Evolutionary conservation across 148 eudicot species (phyloP), one percentile per base, ranked within the genome.

Genomic region (Amaranthus cruentus): DNA sequence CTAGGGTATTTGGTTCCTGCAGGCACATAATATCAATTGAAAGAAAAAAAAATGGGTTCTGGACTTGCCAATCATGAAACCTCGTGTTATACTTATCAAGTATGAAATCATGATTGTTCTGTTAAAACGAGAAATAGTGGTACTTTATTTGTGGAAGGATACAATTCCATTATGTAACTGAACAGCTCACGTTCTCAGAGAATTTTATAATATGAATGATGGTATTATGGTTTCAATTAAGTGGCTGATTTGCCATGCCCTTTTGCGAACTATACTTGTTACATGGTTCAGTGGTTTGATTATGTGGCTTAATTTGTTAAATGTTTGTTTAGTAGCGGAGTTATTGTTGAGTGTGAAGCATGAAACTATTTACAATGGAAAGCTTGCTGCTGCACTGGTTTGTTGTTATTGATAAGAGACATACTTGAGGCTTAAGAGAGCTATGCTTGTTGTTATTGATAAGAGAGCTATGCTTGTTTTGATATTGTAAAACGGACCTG

Each of bases 11-110:
- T 88, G 96, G 85, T 90, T 87, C 89, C 84, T 90, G 96, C 96
- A 88, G 98, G 98, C 89, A 93, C 98, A 90, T 90, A 86, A 89
- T 75, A 82, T 76, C 79, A 69, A 76, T 85, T 87, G 87, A 90
- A 85, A 84, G 91, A 89, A 75, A 77, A 76, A 79, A 79, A 82
- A 60, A 84, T 73, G 83, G 90, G 84, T 85, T 78, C 88, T 74
- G 84, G 83, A 86, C 77, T 85, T 84, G 88, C 81, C 84, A 76
- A 73, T 78, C 80, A 68, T 75, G 81, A 76, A 72, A 77, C 81
- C 70, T 82, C 79, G 79, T 82, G 13, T 75, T 78, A 60, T 78
- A 69, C 66, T 72, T 28, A 28, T 28, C 81, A 82, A 83, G 84
- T 82, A 82, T 65, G 81, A 80, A 75, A 81, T 76, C 78, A 81